Evolutionary conservation across 129 eudicot species (phyloP), one percentile per base, ranked within the genome.

Genomic region (Kitagawia praeruptora): DNA sequence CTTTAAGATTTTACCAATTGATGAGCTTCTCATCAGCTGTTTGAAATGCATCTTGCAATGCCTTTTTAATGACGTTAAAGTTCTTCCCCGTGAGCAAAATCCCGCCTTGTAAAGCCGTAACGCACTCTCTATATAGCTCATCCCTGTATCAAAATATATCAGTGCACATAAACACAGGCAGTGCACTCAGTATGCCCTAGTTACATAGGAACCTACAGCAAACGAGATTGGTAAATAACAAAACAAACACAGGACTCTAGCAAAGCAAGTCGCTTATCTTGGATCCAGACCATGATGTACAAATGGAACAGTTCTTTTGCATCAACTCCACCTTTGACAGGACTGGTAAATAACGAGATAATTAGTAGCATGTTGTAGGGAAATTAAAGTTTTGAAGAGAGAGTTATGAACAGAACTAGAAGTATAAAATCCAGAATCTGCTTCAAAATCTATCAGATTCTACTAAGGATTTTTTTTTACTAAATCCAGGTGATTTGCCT

Each of bases 81-180:
- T 92, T 97, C 82, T 87, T 89, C 14, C 85, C 86, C 37, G 75
- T 82, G 74, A 92, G 83, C 72, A 95, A 82, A 53, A 81, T 18
- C 10, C 90, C 92, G 8, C 91, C 93, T 86, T 95, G 89, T 81
- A 95, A 86, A 67, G 97, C 87, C 80, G 80, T 78, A 1, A 87
- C 81, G 77, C 97, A 95, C 87, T 95, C 99, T 88, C 86, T 90
- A 85, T 92, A 92, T 44, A 95, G 89, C 88, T 92, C 99, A 25
- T 95, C 96, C 93, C 97, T 95, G 82, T 73, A 63, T 73, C 39
- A 45, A 78, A 0, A 78, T 73, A 67, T 44, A 12, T 23, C 47
- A 44, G 51, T 73, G 19, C 54, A 31, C 23, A 31, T 27, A 31
- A 12, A 5, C 6, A 67, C 41, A 15, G 42, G 13, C 41, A 31